Conservation (phyloP, 306 rosid species). For the Citrullus colocynthis region DNA sequence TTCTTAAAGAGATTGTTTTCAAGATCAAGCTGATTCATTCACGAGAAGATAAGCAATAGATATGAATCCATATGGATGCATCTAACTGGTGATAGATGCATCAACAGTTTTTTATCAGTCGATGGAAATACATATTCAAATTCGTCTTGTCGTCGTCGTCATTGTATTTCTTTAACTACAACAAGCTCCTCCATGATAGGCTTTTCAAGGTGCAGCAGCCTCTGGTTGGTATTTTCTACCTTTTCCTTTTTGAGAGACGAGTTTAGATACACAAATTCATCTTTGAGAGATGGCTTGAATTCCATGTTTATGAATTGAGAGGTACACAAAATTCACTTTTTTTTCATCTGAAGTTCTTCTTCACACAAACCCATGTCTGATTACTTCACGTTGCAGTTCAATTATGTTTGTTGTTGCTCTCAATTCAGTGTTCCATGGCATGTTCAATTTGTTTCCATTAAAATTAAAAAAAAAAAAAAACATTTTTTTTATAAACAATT, state of each 20-base stretch:
- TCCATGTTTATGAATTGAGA: not conserved
- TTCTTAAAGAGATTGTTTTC: slow-evolving; percentile 1
- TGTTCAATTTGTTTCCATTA: not conserved
- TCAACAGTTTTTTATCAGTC: not conserved
- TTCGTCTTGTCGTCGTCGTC: not conserved
- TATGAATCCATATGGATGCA: not conserved
- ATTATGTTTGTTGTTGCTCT: not conserved
- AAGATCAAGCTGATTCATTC: not conserved
- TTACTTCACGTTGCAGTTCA: not conserved
- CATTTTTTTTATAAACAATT: too few species aligned
- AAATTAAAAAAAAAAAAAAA: too few species aligned
- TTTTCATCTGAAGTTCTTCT: not conserved
- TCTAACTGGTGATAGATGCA: not conserved
- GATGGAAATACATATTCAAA: not conserved
- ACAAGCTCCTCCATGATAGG: not conserved
- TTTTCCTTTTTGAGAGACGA: not conserved
- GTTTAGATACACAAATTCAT: not conserved
- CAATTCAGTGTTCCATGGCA: not conserved
- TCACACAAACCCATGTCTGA: not conserved
- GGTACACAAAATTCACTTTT: not conserved
- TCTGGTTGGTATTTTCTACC: too few species aligned
- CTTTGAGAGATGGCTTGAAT: not conserved
- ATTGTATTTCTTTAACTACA: not conserved
- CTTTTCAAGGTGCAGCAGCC: not conserved
- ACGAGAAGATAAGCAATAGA: not conserved